A percentile compares a stretch with the other conserved stretches of the same genome.
phyloP scores from a whole-genome alignment of 2,329 filamentous ascomycete genomes.

The Alternaria sp. region DNA sequence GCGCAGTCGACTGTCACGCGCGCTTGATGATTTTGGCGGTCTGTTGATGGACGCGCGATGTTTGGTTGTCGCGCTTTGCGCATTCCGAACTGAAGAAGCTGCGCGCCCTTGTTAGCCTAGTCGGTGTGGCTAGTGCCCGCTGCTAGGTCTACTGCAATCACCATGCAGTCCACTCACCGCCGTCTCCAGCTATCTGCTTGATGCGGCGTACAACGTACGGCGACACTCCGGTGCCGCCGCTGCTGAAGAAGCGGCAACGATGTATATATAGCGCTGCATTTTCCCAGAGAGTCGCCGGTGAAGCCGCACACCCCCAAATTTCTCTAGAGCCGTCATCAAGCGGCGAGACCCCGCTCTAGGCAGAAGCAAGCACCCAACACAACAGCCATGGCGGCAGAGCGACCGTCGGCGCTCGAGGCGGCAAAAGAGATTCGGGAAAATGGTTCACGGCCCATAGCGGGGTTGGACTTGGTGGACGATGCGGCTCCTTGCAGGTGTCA shows the following conservation, averaged over 20 bases:
- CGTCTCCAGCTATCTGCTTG: not conserved
- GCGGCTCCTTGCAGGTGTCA: not conserved
- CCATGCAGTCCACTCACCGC: constrained; percentile 16
- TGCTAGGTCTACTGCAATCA: constrained; percentile 7
- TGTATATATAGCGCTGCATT: constrained; percentile 1
- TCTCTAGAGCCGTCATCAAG: not conserved
- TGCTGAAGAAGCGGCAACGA: not conserved
- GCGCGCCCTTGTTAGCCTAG: constrained; percentile 5
- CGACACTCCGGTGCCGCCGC: not conserved
- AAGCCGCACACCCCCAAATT: not conserved
- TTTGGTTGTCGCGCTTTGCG: not conserved
- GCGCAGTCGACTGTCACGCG: not conserved
- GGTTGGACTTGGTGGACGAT: not conserved
- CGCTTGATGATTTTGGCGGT: not conserved
- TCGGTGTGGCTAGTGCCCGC: constrained; percentile 16
- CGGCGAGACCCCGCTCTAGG: constrained; percentile 3
- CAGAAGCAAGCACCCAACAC: constrained; percentile 8
- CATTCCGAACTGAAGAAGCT: constrained; percentile 6
- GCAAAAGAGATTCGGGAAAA: not conserved
- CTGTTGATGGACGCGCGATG: constrained; percentile 2
- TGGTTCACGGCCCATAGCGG: not conserved
- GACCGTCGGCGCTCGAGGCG: constrained; percentile 2
- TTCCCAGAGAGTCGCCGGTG: constrained; percentile 2
- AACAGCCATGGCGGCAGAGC: not conserved
- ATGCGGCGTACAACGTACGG: not conserved